These are phyloP conservation scores for Kuraishia hungarica DNA, from an alignment of 805 yeast species.

Conservation along the genomic window DNA sequence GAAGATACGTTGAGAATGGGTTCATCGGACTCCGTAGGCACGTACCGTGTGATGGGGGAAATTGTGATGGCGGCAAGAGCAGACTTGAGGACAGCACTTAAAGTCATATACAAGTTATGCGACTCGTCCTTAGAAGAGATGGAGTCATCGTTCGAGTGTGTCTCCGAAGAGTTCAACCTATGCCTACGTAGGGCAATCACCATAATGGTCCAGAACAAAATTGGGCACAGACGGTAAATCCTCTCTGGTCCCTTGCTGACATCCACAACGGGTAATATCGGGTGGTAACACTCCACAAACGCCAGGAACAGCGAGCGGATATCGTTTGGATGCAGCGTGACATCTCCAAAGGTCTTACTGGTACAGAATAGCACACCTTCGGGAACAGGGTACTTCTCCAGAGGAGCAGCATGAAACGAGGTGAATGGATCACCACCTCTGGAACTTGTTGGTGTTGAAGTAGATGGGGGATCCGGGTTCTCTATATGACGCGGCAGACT, in stretches of 20 bases:
- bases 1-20: slow-evolving; percentile 84
- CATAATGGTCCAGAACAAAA: slow-evolving; percentile 90
- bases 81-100: slow-evolving; percentile 66
- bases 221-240: slow-evolving; percentile 73
- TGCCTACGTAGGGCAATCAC: slow-evolving; percentile 72
- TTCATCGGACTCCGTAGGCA: slow-evolving; percentile 70
- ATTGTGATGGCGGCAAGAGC: slow-evolving; percentile 83
- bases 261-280: slow-evolving; percentile 82
- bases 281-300: slow-evolving; percentile 72
- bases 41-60: slow-evolving; percentile 79
- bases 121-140: slow-evolving; percentile 12
- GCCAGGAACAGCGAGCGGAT: slow-evolving; percentile 60
- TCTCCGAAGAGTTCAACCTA: slow-evolving; percentile 16
- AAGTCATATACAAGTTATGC: slow-evolving; percentile 39
- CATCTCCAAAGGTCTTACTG: slow-evolving; percentile 65
- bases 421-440: neutral
- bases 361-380: slow-evolving; percentile 39
- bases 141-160: slow-evolving; percentile 6
- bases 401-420: slow-evolving; percentile 2
- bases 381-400: slow-evolving; percentile 14
- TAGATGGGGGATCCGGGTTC: neutral
- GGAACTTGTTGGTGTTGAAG: neutral
- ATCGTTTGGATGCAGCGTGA: slow-evolving; percentile 50
- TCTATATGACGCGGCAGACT: neutral
- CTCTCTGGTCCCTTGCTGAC: slow-evolving; percentile 74